phyloP scores from a whole-genome alignment of 257 asterid species.

The Solanum phureja region DNA sequence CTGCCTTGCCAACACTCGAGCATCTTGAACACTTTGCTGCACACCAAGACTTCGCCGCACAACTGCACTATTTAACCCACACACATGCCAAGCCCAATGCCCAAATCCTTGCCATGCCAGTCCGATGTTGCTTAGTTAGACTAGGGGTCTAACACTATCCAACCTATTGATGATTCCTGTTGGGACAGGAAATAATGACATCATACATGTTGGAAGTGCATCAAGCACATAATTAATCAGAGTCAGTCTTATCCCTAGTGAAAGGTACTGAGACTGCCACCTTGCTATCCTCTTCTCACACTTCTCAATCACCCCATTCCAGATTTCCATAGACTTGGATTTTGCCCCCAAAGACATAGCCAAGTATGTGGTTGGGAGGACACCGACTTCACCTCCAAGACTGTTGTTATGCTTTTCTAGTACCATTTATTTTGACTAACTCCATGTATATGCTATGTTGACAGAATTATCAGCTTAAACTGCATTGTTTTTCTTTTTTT shows the following conservation, averaged over 20 bases:
- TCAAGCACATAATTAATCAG: not conserved
- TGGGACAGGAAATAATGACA: not conserved
- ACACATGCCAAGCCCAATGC: not conserved
- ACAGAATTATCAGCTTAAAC: not conserved
- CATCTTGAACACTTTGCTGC: not conserved
- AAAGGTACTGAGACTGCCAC: not conserved
- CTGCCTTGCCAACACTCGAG: not conserved
- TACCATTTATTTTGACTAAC: not conserved
- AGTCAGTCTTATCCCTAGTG: not conserved
- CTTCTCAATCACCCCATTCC: not conserved
- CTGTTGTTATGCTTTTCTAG: not conserved
- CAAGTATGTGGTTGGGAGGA: not conserved
- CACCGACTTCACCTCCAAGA: not conserved
- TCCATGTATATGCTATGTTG: not conserved
- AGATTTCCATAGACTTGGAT: not conserved
- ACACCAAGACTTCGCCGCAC: not conserved
- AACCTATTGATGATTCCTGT: not conserved
- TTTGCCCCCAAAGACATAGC: not conserved
- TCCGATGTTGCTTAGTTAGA: not conserved
- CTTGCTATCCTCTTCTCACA: not conserved
- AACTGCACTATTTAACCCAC: not conserved
- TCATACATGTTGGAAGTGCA: not conserved
- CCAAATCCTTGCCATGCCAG: not conserved
- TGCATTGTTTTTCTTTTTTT: not conserved
- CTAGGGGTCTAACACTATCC: not conserved